Evolutionary conservation across 768 basidiomycete species (phyloP).

Genomic region (Pulveroboletus ravenelii): DNA sequence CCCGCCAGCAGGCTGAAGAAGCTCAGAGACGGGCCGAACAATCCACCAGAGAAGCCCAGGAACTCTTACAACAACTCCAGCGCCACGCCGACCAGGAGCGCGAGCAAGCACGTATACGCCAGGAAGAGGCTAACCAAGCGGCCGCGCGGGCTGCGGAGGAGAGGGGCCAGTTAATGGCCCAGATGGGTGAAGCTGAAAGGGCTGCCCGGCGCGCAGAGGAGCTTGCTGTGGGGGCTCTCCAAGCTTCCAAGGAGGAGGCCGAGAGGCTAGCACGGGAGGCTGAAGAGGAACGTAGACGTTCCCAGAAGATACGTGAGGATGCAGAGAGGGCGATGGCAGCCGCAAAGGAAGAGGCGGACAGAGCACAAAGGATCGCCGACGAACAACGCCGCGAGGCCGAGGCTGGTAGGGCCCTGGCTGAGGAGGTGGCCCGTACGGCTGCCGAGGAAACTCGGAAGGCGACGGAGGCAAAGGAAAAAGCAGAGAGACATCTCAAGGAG

Average conservation of each 20-base stretch:
- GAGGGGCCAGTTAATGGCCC: slow-evolving; percentile 3
- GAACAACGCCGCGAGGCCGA: slow-evolving; percentile 19
- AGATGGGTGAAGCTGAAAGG: slow-evolving; percentile 9
- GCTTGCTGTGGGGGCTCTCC: slow-evolving; percentile 8
- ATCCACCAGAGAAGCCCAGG: slow-evolving; percentile 2
- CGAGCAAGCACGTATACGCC: neutral
- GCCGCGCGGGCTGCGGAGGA: slow-evolving; percentile 4
- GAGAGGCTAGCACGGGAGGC: slow-evolving; percentile 11
- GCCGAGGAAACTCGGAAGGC: slow-evolving; percentile 16
- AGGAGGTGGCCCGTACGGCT: slow-evolving; percentile 9
- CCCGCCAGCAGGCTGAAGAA: slow-evolving; percentile 8
- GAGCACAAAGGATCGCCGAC: slow-evolving; percentile 11
- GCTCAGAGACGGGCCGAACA: slow-evolving; percentile 6
- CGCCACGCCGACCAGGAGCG: slow-evolving; percentile 12
- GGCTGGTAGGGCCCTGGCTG: slow-evolving; percentile 13
- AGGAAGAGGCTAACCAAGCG: slow-evolving; percentile 9
- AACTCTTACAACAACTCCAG: neutral
- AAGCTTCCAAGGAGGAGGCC: slow-evolving; percentile 16
- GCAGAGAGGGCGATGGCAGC: slow-evolving; percentile 11
- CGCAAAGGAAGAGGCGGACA: slow-evolving; percentile 12
- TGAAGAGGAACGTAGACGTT: slow-evolving; percentile 10
- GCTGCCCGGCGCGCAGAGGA: slow-evolving; percentile 2
- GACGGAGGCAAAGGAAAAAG: slow-evolving; percentile 13
- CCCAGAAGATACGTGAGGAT: slow-evolving; percentile 12
- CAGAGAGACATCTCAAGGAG: slow-evolving; percentile 15